Evolutionary conservation across 2,329 filamentous ascomycete species (phyloP), one percentile per base, ranked within the genome.

Genomic region (Ustulina deusta): DNA sequence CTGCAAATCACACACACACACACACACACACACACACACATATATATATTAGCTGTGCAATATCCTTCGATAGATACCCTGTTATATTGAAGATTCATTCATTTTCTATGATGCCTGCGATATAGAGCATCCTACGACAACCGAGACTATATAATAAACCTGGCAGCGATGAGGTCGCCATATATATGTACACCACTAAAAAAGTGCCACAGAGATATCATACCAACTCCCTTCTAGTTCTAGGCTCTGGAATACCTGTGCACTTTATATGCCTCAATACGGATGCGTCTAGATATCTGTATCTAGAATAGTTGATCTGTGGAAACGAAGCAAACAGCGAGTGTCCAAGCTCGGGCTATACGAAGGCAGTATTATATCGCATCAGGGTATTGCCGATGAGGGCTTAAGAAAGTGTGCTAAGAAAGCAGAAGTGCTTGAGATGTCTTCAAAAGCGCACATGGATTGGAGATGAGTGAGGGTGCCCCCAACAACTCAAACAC

Each of bases 401-500:
- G 22, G 40, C 15, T 17, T 3, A 38, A 9, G 29, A 25, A 29
- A 32, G 2, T 32, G 10, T 20, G 1, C 6, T 11, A 22, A 40
- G 34, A 29, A 6, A 7, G 7, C 11, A 29, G 22, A 42, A 17
- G 34, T 13, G 15, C 27, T 44, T 51, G 20, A 48, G 29, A 20
- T 56, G 54, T 56, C 36, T 36, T 56, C 36, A 34, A 32, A 27
- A 40, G 25, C n/a, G 22, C 38, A 36, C 20, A 29, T 13, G 15
- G 15, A 42, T 42, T 42, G 54, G 36, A 42, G 20, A 27, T 9
- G 22, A 56, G 22, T 42, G 42, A 25, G n/a, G n/a, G n/a, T 20
- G 57, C 57, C 44, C 20, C 22, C 42, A 38, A 34, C 17, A 10
- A 32, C 42, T 38, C 42, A 49, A 48, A 60, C 29, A 60, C 57